These are phyloP conservation scores for Saturnispora zaruensis DNA, from an alignment of 805 yeast species.

Conservation along the genomic window DNA sequence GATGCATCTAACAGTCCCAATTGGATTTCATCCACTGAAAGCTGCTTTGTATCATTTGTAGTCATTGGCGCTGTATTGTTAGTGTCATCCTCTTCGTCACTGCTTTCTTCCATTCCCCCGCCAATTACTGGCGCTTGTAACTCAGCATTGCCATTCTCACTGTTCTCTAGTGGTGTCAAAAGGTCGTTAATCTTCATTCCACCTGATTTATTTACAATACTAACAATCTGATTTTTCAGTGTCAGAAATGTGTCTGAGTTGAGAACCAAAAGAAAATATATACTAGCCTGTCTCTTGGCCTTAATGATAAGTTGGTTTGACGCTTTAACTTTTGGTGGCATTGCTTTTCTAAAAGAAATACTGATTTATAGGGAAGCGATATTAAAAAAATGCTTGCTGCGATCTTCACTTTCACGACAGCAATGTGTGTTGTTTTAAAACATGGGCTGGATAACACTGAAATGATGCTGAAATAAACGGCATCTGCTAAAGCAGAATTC, in stretches of 20 bases:
- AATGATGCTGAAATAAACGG: too few relatives aligned
- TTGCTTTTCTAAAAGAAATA: conserved; percentile 4
- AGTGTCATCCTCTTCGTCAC: conserved; percentile 25
- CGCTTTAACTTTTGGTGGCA: conserved; percentile 22
- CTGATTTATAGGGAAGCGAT: not conserved
- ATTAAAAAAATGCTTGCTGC: not conserved
- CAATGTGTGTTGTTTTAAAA: not conserved
- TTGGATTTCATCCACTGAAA: conserved; percentile 23
- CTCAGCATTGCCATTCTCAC: conserved; percentile 26
- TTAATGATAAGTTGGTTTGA: conserved; percentile 21
- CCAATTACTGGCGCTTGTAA: conserved; percentile 30
- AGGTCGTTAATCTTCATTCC: conserved; percentile 31
- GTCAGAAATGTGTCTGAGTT: conserved; percentile 19
- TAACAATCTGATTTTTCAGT: conserved; percentile 27
- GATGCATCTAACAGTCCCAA: conserved; percentile 37
- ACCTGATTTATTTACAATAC: conserved; percentile 39
- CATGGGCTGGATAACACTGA: not conserved
- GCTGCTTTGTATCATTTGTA: conserved; percentile 15
- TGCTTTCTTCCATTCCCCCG: conserved; percentile 23
- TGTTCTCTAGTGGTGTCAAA: conserved; percentile 25
- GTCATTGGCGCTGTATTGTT: conserved; percentile 16
- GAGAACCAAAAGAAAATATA: conserved; percentile 26
- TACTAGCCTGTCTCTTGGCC: conserved; percentile 30
- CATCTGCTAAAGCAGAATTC: not conserved
- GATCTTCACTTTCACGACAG: not conserved